phyloP scores from a whole-genome alignment of 1,284 basidiomycete genomes.

The Ganoderma boninense region DNA sequence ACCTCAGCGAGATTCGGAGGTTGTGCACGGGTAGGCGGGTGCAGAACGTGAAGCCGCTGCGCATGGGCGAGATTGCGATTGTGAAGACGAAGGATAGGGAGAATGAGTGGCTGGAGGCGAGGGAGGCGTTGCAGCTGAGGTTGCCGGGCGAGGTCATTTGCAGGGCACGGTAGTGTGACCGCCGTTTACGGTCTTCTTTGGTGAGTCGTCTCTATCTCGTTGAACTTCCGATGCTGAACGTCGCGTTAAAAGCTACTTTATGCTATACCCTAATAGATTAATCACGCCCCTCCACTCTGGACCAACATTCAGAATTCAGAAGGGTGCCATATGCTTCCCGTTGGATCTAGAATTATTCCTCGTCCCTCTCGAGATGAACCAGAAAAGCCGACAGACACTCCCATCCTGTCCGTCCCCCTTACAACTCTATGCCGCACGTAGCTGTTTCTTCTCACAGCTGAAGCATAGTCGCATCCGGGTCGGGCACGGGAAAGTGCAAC shows the following conservation, averaged over 20 bases:
- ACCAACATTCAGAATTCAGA: neutral
- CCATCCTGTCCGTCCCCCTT: neutral
- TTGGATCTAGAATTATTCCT: no score
- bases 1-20: conserved; percentile 71
- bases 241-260: neutral
- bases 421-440: no score
- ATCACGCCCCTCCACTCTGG: neutral
- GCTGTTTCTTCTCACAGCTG: neutral
- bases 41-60: conserved; percentile 76
- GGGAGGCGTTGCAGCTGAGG: conserved; percentile 72
- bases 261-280: conserved; percentile 4
- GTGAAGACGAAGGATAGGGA: conserved; percentile 76
- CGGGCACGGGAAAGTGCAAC: neutral
- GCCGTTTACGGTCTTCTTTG: neutral
- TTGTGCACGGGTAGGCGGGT: conserved; percentile 79
- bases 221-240: neutral
- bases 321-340: no score
- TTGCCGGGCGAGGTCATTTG: conserved; percentile 79
- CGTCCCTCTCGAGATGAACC: neutral
- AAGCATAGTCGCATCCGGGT: neutral
- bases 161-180: conserved; percentile 53
- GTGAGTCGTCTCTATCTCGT: neutral
- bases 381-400: neutral
- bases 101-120: conserved; percentile 77
- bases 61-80: conserved; percentile 88